Base-by-base conservation (phyloP, 306 rosid species). In the Begonia masoniana region DNA sequence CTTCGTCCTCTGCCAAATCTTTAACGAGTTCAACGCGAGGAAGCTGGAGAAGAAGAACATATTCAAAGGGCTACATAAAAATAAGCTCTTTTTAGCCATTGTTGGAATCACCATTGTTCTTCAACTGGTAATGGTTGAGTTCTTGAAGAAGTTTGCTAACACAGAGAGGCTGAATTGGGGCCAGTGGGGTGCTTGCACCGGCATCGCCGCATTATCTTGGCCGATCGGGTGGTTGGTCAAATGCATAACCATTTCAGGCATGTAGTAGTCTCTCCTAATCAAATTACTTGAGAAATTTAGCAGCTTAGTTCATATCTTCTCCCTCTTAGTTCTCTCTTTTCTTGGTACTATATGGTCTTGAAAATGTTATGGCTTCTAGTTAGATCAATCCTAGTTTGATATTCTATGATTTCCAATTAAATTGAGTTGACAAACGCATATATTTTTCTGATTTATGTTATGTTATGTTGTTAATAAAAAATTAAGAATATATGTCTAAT, bases 1-100 rank as follows among this genome's bases (percentile, higher is more conserved):
- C 13, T 64, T 64, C 57, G 69, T 64, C 23, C 36, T 64, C 5
- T 64, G 63, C 24, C 70, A 65, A 51, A 39, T 65, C 41, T 65
- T 65, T 54, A 58, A 65, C 12, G 63, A 65, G 35, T 65, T 65
- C 47, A 65, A 58, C n/a, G 64, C 70, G 51, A 65, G 64, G 58
- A 65, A 58, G 58, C 39, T 65, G 26, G 64, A 65, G 54, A 58
- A 57, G 70, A 65, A 65, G 70, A 65, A 65, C 36, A 19, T 65
- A 17, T 65, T 58, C 9, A 10, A 17, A 31, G 70, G 70, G 54
- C n/a, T 65, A 35, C 47, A 24, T 23, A 51, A 43, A 36, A 65
- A 61, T 53, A 65, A 65, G 63, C 14, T 58, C 13, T 65, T 57
- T 58, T 43, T 65, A 60, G 55, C 24, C 36, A 65, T 65, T 13